phyloP scores from a whole-genome alignment of 805 yeast genomes.

The Candida awuae region DNA sequence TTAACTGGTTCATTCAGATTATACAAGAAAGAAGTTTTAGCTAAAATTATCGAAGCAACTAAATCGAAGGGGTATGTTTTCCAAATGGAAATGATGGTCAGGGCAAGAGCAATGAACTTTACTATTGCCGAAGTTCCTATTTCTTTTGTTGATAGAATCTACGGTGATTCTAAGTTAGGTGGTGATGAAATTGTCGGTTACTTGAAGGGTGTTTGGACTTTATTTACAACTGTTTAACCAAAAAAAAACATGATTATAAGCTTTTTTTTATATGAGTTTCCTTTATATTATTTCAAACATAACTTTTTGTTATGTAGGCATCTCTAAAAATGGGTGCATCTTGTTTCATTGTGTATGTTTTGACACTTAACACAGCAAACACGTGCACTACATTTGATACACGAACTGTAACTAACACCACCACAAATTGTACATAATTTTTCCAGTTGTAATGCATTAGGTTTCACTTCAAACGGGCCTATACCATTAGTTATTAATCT shows the following conservation, averaged over 20 bases:
- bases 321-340: slow-evolving; percentile 31
- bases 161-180: slow-evolving; percentile 72
- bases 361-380: slow-evolving; percentile 36
- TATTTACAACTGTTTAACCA: slow-evolving; percentile 49
- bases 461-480: slow-evolving; percentile 25
- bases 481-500: slow-evolving; percentile 19
- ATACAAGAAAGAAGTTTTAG: slow-evolving; percentile 62
- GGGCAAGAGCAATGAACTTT: slow-evolving; percentile 69
- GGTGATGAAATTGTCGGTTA: slow-evolving; percentile 77
- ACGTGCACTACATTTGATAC: slow-evolving; percentile 35
- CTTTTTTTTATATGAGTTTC: neutral
- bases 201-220: slow-evolving; percentile 66
- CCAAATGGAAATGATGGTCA: slow-evolving; percentile 85
- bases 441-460: slow-evolving; percentile 29
- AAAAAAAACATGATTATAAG: neutral
- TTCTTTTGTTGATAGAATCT: slow-evolving; percentile 67
- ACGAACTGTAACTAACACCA: slow-evolving; percentile 33
- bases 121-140: slow-evolving; percentile 74
- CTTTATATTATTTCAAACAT: neutral
- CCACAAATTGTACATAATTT: slow-evolving; percentile 42
- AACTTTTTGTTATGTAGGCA: neutral
- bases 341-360: slow-evolving; percentile 35
- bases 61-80: slow-evolving; percentile 73
- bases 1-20: slow-evolving; percentile 72
- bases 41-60: slow-evolving; percentile 58